Base-by-base conservation (phyloP, 2,329 filamentous ascomycete genomes). In the Claviceps sp. region DNA sequence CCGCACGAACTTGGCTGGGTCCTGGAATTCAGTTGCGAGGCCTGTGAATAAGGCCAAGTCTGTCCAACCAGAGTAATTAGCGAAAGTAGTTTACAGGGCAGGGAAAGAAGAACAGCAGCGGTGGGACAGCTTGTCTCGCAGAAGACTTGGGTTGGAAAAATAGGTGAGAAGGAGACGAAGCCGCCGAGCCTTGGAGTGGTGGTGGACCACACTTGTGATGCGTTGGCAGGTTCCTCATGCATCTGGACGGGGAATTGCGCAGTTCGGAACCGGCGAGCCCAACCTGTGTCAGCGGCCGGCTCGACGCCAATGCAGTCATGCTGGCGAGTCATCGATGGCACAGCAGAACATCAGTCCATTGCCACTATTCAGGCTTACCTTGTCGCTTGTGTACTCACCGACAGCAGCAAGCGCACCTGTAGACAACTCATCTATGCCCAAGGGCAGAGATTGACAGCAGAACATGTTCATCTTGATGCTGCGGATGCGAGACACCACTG, bases 221-320 rank as follows among this genome's bases (percentile, higher is more conserved):
- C 63, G 65, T 58, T 67, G 65, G 65, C 65, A 67, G 55, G 57
- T 60, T 59, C 75, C 50, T 47, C 50, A 77, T 78, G 75, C 75
- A 78, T 77, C 24, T 43, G 16, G 73, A 76, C 73, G 73, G 73
- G 72, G 55, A 75, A 77, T 11, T 45, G 76, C 74, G 77, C 64
- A 37, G 47, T 53, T 50, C 38, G 55, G 52, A 38, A 42, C 53
- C 52, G 52, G 54, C 48, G 53, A 48, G 52, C 52, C 56, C 56
- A 54, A 53, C 55, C 54, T 51, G 55, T 50, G 51, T 42, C 53
- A 52, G 43, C 22, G 14, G 43, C 22, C 54, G 54, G 47, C 37
- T 48, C 41, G 49, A 54, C 52, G 50, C 54, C 53, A 56, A 56
- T 51, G 52, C 49, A 54, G 52, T 51, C 51, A 52, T 48, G 16